Base-by-base conservation (phyloP, 768 basidiomycete genomes). In the Trametopsis cervina region DNA sequence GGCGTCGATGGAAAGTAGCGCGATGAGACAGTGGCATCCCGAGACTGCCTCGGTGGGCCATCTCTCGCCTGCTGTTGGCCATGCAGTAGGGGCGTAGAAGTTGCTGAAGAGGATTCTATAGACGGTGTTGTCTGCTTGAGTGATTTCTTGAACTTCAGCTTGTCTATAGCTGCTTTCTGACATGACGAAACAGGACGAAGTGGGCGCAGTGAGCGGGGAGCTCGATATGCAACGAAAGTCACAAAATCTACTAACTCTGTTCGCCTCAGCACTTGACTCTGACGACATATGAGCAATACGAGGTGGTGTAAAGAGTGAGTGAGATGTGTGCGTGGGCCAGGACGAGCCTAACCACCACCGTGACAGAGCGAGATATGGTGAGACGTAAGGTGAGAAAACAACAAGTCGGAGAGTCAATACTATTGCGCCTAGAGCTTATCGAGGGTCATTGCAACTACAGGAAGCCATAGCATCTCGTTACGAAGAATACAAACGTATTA, bases 11-110 rank as follows among this genome's bases (percentile, higher is more conserved):
- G 74, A 75, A 75, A 80, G 62, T 59, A 85, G 50, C 77, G 79
- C 48, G 82, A 80, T 64, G 75, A 59, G 33, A 78, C 65, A n/a
- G 82, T 84, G 38, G 76, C 85, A 70, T 89, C 87, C 57, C 86
- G 77, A 51, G 85, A 85, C 69, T 89, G 87, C 29, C 75, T 40
- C 6, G 83, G 82, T 50, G 74, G 80, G 12, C 55, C 50, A 29
- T 38, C 53, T 36, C 58, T 57, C 46, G 60, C 40, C 35, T 56
- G 54, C 25, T 44, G 42, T 10, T 52, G 46, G 35, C 20, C 41
- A 10, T 53, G 13, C 53, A 48, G 56, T 5, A 60, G 57, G 33
- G 62, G 42, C 23, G 49, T 27, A 12, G 61, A 48, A 10, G 63
- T 55, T 13, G 63, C 52, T 4, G 57, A 40, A 21, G 60, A 45